These are phyloP conservation scores for Urostyla sp. DNA, from an alignment of 73 alveolate species.

Conservation along the genomic window DNA sequence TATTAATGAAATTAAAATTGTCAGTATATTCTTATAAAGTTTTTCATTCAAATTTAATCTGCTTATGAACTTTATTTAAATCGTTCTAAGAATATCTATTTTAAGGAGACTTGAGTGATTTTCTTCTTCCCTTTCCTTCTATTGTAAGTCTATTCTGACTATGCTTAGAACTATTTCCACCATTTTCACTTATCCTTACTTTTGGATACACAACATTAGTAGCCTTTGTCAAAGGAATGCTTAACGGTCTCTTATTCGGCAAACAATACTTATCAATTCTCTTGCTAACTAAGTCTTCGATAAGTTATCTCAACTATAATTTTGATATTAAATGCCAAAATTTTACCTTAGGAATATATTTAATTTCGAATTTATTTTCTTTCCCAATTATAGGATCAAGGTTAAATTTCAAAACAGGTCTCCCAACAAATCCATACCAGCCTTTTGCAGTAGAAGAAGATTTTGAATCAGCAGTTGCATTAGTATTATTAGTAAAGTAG, in stretches of 20 bases:
- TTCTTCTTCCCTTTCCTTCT: not conserved
- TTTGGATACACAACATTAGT: conserved; percentile 31
- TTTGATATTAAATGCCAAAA: not conserved
- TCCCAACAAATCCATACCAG: conserved; percentile 63
- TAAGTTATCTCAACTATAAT: conserved; percentile 26
- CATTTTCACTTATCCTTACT: not conserved
- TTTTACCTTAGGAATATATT: conserved; percentile 33
- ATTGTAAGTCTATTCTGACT: not conserved
- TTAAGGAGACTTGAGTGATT: not conserved
- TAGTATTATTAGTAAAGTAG: not conserved
- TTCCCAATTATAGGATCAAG: conserved; percentile 58
- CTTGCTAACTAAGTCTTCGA: conserved; percentile 39
- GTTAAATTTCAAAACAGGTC: conserved; percentile 36
- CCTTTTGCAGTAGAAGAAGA: conserved; percentile 32
- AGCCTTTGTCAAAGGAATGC: conserved; percentile 29
- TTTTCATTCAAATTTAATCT: conserved; percentile 32
- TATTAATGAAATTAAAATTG: conserved; percentile 25
- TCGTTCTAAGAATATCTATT: not conserved
- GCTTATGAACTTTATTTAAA: not conserved
- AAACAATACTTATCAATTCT: conserved; percentile 46
- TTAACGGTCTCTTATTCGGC: conserved; percentile 51
- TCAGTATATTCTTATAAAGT: not conserved
- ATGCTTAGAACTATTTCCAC: not conserved
- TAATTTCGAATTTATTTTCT: conserved; percentile 27
- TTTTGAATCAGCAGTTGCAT: too few relatives aligned